A percentile compares a stretch with the other conserved stretches of the same genome.
phyloP scores from a whole-genome alignment of 192 early-diverging fungal species.

The Jimgerdemannia lactiflua region DNA sequence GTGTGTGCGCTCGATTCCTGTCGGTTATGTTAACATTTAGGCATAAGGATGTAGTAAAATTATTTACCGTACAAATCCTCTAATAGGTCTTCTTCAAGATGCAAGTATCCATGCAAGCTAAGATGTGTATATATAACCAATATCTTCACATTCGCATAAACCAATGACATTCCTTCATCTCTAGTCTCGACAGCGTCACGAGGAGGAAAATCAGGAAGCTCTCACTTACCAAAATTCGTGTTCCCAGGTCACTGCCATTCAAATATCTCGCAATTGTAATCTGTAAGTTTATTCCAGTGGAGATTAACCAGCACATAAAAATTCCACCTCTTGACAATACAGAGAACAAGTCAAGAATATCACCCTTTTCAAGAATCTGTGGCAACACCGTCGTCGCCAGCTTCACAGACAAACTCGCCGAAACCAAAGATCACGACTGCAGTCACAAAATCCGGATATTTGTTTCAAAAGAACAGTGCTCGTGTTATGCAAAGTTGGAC shows the following conservation, averaged over 20 bases:
- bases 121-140: background rate
- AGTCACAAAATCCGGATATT: conserved; percentile 50
- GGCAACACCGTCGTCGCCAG: background rate
- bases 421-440: background rate
- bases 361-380: background rate
- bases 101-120: conserved; percentile 19
- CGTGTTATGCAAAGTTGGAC: conserved; percentile 78
- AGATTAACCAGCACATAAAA: background rate
- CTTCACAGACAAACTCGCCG: too few relatives aligned
- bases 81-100: conserved; percentile 39
- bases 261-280: background rate
- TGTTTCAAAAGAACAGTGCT: conserved; percentile 74
- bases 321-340: background rate
- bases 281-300: background rate
- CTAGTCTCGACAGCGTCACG: conserved; percentile 29
- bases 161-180: background rate
- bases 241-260: conserved; percentile 13
- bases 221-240: conserved; percentile 23
- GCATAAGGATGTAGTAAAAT: background rate
- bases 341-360: conserved; percentile 5
- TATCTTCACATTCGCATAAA: background rate
- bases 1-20: conserved; percentile 11
- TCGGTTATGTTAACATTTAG: too few relatives aligned
- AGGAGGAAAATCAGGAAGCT: conserved; percentile 25
- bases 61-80: background rate